These are phyloP conservation scores for Prunus campanulata DNA, from an alignment of 306 rosid genomes.

Conservation along the genomic window DNA sequence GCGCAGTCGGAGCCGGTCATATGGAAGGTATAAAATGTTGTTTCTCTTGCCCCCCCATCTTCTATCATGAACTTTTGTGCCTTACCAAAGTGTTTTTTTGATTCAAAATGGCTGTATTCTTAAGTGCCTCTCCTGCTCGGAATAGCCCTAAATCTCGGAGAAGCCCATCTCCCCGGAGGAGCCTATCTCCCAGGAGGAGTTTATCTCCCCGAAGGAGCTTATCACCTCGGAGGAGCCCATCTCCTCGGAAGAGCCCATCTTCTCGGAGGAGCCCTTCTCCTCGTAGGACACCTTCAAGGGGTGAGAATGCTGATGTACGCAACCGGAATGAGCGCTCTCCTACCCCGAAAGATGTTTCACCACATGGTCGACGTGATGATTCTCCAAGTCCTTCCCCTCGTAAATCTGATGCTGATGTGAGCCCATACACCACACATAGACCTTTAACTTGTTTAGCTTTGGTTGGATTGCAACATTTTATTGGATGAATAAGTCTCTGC, in stretches of 20 bases:
- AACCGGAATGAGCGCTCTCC: slow-evolving; percentile 38
- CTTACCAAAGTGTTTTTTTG: slow-evolving; percentile 19
- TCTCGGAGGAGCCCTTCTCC: slow-evolving; percentile 43
- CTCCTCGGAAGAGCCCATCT: slow-evolving; percentile 34
- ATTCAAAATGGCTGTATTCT: slow-evolving; percentile 16
- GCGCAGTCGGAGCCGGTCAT: slow-evolving; percentile 52
- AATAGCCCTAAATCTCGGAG: slow-evolving; percentile 30
- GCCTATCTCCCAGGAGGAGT: slow-evolving; percentile 29
- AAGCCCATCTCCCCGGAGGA: slow-evolving; percentile 22
- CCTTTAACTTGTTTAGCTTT: not conserved
- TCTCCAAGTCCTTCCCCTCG: slow-evolving; percentile 60
- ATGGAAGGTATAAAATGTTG: slow-evolving; percentile 44
- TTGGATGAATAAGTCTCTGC: not conserved
- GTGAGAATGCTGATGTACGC: slow-evolving; percentile 36
- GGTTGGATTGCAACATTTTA: not conserved
- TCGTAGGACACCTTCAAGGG: slow-evolving; percentile 39
- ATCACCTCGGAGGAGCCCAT: slow-evolving; percentile 27
- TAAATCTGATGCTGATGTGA: slow-evolving; percentile 59
- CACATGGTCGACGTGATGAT: slow-evolving; percentile 32
- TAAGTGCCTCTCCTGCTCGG: slow-evolving; percentile 48
- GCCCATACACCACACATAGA: slow-evolving; percentile 5
- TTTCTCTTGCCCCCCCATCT: not conserved
- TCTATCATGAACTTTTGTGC: not conserved
- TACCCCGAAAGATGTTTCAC: slow-evolving; percentile 38
- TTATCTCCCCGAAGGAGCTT: slow-evolving; percentile 21